Percentiles rank a stretch among this genome's conserved stretches.
Conservation (phyloP, 441 rosid genomes). For the Adansonia rubrostipa region DNA sequence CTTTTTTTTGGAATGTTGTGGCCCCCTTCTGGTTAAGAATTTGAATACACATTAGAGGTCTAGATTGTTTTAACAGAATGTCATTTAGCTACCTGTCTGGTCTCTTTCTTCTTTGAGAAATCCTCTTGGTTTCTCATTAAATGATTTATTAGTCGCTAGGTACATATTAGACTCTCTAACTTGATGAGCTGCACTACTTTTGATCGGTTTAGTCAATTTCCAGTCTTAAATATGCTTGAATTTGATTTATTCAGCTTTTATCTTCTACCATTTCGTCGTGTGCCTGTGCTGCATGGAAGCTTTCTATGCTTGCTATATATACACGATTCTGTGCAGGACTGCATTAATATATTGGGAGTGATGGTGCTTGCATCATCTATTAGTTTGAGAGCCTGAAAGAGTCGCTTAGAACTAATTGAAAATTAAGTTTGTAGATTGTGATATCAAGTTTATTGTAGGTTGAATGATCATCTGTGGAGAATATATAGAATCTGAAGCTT, state of each 20-base stretch:
- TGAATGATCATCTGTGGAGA: slow-evolving; percentile 7
- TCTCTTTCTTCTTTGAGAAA: neutral
- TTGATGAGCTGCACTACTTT: neutral
- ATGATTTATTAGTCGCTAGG: neutral
- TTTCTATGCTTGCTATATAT: neutral
- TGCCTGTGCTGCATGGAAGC: neutral
- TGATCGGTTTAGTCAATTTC: neutral
- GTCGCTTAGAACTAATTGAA: neutral
- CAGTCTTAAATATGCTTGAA: neutral
- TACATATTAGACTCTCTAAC: neutral
- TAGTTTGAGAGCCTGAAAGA: neutral
- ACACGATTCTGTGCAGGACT: neutral
- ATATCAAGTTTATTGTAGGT: neutral
- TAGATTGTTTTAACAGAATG: neutral
- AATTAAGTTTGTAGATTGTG: neutral
- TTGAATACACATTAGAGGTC: neutral
- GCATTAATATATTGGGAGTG: neutral
- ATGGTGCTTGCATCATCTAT: slow-evolving; percentile 3
- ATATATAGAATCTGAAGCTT: slow-evolving; percentile 9
- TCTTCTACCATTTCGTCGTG: neutral
- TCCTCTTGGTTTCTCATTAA: neutral
- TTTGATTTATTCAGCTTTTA: neutral
- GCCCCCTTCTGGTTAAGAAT: neutral
- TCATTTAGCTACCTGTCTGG: neutral
- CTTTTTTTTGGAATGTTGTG: neutral